phyloP scores from a whole-genome alignment of 2,329 filamentous ascomycete species.

The Penicillium frequentans region DNA sequence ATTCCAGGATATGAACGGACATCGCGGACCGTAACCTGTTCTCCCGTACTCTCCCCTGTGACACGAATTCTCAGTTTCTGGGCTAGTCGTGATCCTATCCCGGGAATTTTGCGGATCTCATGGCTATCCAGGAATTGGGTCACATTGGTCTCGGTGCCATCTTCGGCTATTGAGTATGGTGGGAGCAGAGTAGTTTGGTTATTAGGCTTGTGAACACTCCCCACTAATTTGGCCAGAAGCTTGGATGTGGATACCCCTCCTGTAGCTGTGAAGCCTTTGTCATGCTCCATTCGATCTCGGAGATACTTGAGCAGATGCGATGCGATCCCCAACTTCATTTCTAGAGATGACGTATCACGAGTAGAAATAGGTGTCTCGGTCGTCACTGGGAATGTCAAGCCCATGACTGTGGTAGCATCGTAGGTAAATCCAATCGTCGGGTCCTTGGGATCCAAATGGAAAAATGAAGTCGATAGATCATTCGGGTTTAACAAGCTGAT shows the following conservation, averaged over 20 bases:
- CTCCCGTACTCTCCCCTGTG: constrained; percentile 44
- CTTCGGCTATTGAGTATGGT: constrained; percentile 48
- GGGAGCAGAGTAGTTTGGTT: constrained; percentile 82
- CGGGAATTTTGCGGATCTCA: constrained; percentile 77
- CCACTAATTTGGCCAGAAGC: constrained; percentile 78
- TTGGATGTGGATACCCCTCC: constrained; percentile 89
- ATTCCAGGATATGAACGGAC: constrained; percentile 65
- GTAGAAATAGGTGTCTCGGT: constrained; percentile 17
- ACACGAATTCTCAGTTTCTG: constrained; percentile 66
- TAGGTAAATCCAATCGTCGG: constrained; percentile 79
- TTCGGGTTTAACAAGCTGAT: constrained; percentile 66
- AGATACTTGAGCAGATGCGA: constrained; percentile 79
- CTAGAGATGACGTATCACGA: constrained; percentile 31
- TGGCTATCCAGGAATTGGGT: constrained; percentile 71
- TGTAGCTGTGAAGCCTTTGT: constrained; percentile 82
- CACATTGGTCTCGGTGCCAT: constrained; percentile 50
- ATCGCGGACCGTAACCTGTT: constrained; percentile 63
- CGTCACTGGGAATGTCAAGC: constrained; percentile 57
- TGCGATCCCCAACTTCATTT: constrained; percentile 68
- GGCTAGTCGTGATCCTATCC: constrained; percentile 79
- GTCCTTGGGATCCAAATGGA: constrained; percentile 70
- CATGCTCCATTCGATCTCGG: constrained; percentile 68
- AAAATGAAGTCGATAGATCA: constrained; percentile 70
- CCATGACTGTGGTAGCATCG: constrained; percentile 68
- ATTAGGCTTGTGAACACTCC: constrained; percentile 80